Conservation (phyloP, 108 stramenopile species). For the Aurantiochytrium sp. region DNA sequence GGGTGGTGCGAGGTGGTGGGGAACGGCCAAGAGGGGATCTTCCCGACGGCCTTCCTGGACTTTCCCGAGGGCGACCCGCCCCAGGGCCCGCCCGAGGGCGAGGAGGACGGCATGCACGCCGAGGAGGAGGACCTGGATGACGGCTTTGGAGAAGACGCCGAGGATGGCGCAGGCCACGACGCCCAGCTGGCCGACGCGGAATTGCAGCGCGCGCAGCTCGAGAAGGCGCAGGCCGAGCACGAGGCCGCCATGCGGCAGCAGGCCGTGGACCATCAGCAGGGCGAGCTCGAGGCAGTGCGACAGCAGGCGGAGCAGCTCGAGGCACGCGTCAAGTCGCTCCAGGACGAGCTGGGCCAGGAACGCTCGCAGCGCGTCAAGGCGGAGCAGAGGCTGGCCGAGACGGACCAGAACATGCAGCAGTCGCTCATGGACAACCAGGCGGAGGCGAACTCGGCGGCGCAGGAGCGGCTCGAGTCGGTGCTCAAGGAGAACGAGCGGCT, state of each 20-base stretch:
- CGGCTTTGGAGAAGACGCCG: slow-evolving; percentile 3
- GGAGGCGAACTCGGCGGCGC: neutral
- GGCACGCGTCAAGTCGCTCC: neutral
- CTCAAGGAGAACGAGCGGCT: slow-evolving; percentile 27
- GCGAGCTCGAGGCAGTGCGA: neutral
- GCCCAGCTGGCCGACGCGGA: neutral
- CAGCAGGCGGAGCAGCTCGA: neutral
- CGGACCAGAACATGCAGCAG: neutral
- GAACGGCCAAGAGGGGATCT: neutral
- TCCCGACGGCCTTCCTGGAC: slow-evolving; percentile 24
- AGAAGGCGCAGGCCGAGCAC: neutral
- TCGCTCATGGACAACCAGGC: neutral
- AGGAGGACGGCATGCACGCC: neutral
- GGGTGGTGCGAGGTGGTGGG: slow-evolving; percentile 24
- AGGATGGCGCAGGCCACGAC: neutral
- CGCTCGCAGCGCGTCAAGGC: neutral
- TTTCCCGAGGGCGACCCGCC: slow-evolving; percentile 26
- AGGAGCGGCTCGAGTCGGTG: neutral
- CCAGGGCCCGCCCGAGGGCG: neutral
- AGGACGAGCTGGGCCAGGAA: neutral
- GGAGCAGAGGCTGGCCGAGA: neutral
- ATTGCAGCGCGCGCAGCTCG: neutral
- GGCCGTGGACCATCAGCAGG: neutral
- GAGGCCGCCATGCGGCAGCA: slow-evolving; percentile 1
- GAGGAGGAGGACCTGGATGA: neutral